A percentile compares a stretch with the other conserved stretches of the same genome.
Evolutionary conservation across 306 rosid species (phyloP).

Genomic region (Vicia faba): DNA sequence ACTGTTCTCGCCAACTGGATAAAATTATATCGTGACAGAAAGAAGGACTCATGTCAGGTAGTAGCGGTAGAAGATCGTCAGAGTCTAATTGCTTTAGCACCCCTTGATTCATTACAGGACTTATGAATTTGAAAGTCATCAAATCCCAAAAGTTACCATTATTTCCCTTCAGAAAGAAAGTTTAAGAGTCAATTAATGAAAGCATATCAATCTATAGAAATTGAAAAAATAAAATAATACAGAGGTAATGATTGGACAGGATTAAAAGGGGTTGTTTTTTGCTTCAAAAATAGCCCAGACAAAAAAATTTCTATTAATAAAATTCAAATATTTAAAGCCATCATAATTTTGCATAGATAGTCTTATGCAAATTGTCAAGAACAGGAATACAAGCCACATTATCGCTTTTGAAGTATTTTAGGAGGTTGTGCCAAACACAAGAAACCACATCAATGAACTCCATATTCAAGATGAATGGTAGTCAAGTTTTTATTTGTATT

Average conservation of each 20-base stretch:
- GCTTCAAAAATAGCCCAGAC: not conserved
- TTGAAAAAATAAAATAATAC: slow-evolving; percentile 23
- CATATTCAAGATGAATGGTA: slow-evolving; percentile 3
- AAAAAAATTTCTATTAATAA: not conserved
- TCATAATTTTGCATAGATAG: slow-evolving; percentile 4
- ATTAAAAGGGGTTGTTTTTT: slow-evolving; percentile 12
- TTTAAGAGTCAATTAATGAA: slow-evolving; percentile 30
- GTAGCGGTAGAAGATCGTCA: slow-evolving; percentile 76
- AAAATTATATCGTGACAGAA: slow-evolving; percentile 64
- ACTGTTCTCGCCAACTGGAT: slow-evolving; percentile 71
- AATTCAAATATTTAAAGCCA: slow-evolving; percentile 4
- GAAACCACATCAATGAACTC: slow-evolving; percentile 19
- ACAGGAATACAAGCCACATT: slow-evolving; percentile 21
- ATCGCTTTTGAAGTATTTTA: slow-evolving; percentile 12
- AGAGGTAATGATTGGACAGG: slow-evolving; percentile 10
- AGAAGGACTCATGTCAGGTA: slow-evolving; percentile 68
- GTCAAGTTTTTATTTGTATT: no score
- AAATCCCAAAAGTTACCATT: slow-evolving; percentile 56
- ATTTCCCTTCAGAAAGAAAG: slow-evolving; percentile 52
- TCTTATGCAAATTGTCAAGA: not conserved
- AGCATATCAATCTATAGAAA: slow-evolving; percentile 34
- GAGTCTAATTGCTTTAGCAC: slow-evolving; percentile 72
- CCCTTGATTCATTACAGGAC: slow-evolving; percentile 72
- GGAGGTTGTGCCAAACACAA: slow-evolving; percentile 12
- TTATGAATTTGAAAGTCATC: slow-evolving; percentile 77